phyloP scores from a whole-genome alignment of 371 early-diverging fungal genomes.

The Mucor sp. region DNA sequence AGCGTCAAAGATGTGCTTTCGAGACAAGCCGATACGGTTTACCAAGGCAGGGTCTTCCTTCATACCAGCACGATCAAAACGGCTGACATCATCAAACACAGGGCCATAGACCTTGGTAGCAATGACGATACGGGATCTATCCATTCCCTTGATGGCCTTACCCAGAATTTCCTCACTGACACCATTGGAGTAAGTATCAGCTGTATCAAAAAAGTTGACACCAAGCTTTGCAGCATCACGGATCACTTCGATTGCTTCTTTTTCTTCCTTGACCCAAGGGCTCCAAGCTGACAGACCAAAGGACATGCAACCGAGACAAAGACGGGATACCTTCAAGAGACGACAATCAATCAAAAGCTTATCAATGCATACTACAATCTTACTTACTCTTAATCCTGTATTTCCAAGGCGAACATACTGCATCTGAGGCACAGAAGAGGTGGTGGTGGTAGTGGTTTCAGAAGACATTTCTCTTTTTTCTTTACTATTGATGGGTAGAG shows the following conservation, averaged over 20 bases:
- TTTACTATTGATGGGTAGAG: no score
- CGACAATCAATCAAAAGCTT: not conserved
- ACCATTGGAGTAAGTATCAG: conserved; percentile 46
- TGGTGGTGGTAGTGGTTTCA: not conserved
- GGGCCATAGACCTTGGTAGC: conserved; percentile 33
- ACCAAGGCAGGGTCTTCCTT: conserved; percentile 13
- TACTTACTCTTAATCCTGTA: conserved; percentile 16
- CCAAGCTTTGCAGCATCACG: conserved; percentile 42
- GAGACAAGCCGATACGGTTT: conserved; percentile 41
- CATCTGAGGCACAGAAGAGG: not conserved
- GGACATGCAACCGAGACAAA: conserved; percentile 38
- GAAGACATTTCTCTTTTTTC: not conserved
- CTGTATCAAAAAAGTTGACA: conserved; percentile 40
- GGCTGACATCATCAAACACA: not conserved
- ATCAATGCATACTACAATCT: not conserved
- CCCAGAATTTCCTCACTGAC: conserved; percentile 40
- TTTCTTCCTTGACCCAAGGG: conserved; percentile 31
- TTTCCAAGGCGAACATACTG: conserved; percentile 16
- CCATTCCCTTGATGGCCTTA: conserved; percentile 42
- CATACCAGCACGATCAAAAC: not conserved
- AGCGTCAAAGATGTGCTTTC: conserved; percentile 54
- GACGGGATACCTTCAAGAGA: not conserved
- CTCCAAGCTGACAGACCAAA: conserved; percentile 25
- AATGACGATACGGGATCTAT: conserved; percentile 42
- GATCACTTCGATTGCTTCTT: conserved; percentile 30